Evolutionary conservation across 2,329 filamentous ascomycete genomes (phyloP).

Genomic region (Myriosclerotinia duriaeana): DNA sequence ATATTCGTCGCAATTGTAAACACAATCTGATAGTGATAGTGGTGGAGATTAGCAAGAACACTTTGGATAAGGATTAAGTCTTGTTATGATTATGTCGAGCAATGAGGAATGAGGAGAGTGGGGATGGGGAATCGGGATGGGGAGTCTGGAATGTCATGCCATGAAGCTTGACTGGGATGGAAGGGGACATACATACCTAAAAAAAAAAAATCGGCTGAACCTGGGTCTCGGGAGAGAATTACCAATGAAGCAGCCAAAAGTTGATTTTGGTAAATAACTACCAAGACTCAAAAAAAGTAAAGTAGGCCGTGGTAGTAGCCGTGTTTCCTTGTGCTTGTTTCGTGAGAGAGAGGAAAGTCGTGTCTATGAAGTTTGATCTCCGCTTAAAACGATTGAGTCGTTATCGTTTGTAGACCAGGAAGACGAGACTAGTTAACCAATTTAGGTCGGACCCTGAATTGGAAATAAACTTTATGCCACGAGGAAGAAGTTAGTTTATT

Average conservation of each 20-base stretch:
- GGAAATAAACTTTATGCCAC: slow-evolving; percentile 15
- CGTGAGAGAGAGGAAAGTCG: neutral
- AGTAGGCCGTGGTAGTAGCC: neutral
- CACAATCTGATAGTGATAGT: slow-evolving; percentile 19
- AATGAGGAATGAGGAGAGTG: slow-evolving; percentile 10
- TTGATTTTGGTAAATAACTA: neutral
- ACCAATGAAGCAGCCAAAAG: slow-evolving; percentile 11
- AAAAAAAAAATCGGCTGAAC: slow-evolving; percentile 13
- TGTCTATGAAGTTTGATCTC: neutral
- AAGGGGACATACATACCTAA: neutral
- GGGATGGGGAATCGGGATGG: neutral
- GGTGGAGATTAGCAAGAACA: slow-evolving; percentile 22
- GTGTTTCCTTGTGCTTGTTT: slow-evolving; percentile 1
- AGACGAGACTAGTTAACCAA: neutral
- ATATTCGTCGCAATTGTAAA: neutral
- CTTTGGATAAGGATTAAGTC: slow-evolving; percentile 9
- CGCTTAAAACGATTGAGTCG: neutral
- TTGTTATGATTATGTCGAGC: slow-evolving; percentile 19
- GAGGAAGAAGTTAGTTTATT: neutral
- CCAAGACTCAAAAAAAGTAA: neutral
- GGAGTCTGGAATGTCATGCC: slow-evolving; percentile 20
- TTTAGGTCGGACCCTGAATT: slow-evolving; percentile 5
- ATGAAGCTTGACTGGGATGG: slow-evolving; percentile 14
- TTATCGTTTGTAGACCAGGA: neutral
- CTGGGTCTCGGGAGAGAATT: slow-evolving; percentile 20